phyloP scores from a whole-genome alignment of 345 rosid genomes.

The Eucalyptus cladocalyx region DNA sequence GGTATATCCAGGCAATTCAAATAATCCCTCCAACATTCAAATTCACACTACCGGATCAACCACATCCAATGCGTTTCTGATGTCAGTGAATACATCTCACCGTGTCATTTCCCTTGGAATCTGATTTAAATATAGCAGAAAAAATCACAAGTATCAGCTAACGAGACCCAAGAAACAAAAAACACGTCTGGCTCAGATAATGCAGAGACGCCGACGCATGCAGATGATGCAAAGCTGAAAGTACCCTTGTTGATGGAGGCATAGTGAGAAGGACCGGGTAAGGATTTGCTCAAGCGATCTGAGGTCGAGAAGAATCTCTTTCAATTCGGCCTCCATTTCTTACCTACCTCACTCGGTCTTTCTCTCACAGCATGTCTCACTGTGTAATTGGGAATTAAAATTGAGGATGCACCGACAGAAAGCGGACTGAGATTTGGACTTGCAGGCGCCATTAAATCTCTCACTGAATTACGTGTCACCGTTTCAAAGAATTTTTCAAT shows the following conservation, averaged over 20 bases:
- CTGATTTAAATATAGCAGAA: neutral
- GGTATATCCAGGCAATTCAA: neutral
- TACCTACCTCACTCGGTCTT: neutral
- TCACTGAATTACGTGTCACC: neutral
- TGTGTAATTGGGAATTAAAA: neutral
- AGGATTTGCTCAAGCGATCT: slow-evolving; percentile 34
- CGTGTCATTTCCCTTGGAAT: neutral
- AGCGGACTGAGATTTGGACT: neutral
- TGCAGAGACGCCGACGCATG: neutral
- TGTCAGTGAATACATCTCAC: neutral
- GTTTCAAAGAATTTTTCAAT: no score
- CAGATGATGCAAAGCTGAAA: neutral
- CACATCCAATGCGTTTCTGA: neutral
- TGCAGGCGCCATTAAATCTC: neutral
- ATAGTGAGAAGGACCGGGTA: slow-evolving; percentile 35
- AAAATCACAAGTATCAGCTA: neutral
- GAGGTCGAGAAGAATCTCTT: slow-evolving; percentile 48
- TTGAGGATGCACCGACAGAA: neutral
- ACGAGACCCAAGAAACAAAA: neutral
- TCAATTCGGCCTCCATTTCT: slow-evolving; percentile 63
- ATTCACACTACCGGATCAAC: neutral
- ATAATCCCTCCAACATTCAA: neutral
- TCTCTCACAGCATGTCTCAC: neutral
- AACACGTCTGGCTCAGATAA: neutral
- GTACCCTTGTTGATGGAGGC: slow-evolving; percentile 48